Conservation (phyloP, 495 filamentous ascomycete genomes). For the Penicillium herquei region DNA sequence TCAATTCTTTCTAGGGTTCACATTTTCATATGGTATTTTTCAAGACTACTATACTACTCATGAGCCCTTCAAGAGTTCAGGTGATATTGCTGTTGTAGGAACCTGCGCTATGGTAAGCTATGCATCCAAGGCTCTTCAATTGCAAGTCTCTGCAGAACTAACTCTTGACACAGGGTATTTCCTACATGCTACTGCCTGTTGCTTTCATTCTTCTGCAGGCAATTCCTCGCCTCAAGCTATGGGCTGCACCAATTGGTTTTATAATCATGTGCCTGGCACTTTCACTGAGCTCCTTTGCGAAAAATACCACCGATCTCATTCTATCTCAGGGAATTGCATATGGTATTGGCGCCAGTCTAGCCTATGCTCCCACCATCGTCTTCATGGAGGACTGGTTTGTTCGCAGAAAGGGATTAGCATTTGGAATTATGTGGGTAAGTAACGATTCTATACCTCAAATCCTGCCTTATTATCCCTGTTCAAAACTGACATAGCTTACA, state of each 20-base stretch:
- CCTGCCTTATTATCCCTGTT: neutral
- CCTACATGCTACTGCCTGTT: slow-evolving; percentile 51
- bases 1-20: slow-evolving; percentile 50
- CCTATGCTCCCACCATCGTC: slow-evolving; percentile 45
- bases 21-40: slow-evolving; percentile 61
- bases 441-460: neutral
- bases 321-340: slow-evolving; percentile 51
- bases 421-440: slow-evolving; percentile 48
- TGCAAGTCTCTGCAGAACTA: neutral
- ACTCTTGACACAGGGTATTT: slow-evolving; percentile 34
- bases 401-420: slow-evolving; percentile 45
- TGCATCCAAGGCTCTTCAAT: neutral
- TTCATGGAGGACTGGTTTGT: slow-evolving; percentile 59
- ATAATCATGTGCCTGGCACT: slow-evolving; percentile 41
- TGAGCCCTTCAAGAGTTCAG: slow-evolving; percentile 44
- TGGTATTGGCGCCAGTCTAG: slow-evolving; percentile 43
- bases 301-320: slow-evolving; percentile 42
- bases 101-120: slow-evolving; percentile 41
- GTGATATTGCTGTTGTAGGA: slow-evolving; percentile 41
- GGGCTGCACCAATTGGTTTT: slow-evolving; percentile 39
- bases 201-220: slow-evolving; percentile 39
- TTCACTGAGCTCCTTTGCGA: slow-evolving; percentile 44
- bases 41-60: slow-evolving; percentile 55
- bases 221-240: slow-evolving; percentile 38
- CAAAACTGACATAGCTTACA: slow-evolving; percentile 2